Evolutionary conservation across 2,329 filamentous ascomycete genomes (phyloP), one percentile per base, ranked within the genome.

Genomic region (Penicillium sp.): DNA sequence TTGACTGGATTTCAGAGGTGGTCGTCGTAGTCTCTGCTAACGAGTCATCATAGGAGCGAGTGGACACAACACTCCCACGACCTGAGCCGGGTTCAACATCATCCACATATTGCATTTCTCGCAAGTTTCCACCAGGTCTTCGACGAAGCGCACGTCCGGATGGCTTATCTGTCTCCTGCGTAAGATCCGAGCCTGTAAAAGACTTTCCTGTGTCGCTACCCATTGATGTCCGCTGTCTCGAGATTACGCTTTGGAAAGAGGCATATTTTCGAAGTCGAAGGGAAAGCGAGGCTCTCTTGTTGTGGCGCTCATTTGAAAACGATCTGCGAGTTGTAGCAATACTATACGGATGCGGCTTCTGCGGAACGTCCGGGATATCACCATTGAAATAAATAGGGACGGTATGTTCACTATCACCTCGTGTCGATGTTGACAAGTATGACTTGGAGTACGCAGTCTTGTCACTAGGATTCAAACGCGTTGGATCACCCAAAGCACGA

Each of bases 41-140:
- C 26, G 72, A 60, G 53, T 69, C 59, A 64, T 62, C 47, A 50
- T 72, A 73, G 3, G 75, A 75, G 11, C 69, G 68, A 46, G 71
- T 62, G 12, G 73, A 76, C 11, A 59, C 61, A 40, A 70, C 69
- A 5, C 76, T 78, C 26, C 62, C 63, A n/a, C 72, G 72, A 43
- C 67, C 65, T 2, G 65, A 60, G 7, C 59, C 60, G 40, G 75
- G 73, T 14, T 86, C 82, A 3, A 87, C 70, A 29, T 89, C 86
- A 40, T 82, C 82, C 27, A 87, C 83, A 56, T 87, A 87, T 18
- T 81, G 82, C 35, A 84, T 87, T 15, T 86, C 87, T 58, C 87
- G 83, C 46, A 94, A 74, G 69, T 93, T 86, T 31, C 90, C 89
- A 46, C 89, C 90, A 6, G 89, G 90, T 14, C 87, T 82, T 67